Conservation (phyloP, 257 asterid species). For the Echium plantagineum region DNA sequence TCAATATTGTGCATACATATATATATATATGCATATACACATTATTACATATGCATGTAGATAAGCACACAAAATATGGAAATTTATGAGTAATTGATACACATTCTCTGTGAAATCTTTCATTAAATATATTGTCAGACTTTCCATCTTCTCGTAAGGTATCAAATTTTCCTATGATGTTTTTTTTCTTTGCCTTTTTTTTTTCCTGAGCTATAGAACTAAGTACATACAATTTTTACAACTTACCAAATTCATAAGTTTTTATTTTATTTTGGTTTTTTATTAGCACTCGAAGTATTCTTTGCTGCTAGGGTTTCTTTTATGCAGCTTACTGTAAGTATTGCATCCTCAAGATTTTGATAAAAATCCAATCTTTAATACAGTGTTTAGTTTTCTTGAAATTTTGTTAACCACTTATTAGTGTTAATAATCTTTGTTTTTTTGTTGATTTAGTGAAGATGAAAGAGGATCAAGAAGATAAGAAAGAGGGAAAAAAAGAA, state of each 20-base stretch:
- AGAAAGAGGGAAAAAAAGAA: neutral
- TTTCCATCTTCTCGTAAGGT: neutral
- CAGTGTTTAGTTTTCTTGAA: no score
- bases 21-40: no score
- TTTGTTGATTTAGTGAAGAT: neutral
- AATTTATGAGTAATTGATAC: neutral
- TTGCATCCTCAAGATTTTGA: no score
- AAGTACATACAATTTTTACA: neutral
- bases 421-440: no score
- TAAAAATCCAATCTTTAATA: no score
- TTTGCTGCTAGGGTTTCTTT: neutral
- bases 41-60: no score
- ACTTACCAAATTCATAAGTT: neutral
- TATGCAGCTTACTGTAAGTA: neutral
- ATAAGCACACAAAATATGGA: neutral
- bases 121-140: neutral
- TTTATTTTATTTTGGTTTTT: no score
- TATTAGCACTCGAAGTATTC: neutral
- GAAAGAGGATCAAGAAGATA: neutral
- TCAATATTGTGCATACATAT: neutral
- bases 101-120: neutral
- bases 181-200: neutral
- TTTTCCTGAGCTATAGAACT: neutral
- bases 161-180: neutral
- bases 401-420: no score